Evolutionary conservation across 73 alveolate genomes (phyloP), one percentile per base, ranked within the genome.

Genomic region (Paramecium biaurelia): DNA sequence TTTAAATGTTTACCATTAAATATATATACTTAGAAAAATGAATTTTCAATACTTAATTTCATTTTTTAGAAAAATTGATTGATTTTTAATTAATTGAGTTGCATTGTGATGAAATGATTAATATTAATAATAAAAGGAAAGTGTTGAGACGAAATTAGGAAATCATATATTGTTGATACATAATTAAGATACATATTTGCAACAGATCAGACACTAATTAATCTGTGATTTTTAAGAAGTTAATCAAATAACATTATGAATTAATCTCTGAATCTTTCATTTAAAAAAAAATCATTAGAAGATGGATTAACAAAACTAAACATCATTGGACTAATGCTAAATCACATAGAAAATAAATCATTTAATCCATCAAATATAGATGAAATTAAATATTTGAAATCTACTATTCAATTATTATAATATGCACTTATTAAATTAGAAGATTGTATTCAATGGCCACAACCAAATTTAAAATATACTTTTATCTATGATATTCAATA

Each of bases 401-500:
- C 93, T 82, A 93, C 97, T 12, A 41, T 97, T 15, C 89, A 95
- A 79, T 76, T 96, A 92, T 35, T 94, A 8, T 68, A 93, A 70
- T 93, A 94, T 37, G 59, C 85, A 79, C 99, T 98, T 1, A 82
- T 56, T 57, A 85, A 92, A 21, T 97, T 95, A 84, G 92, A 93
- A 14, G 99, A 95, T 76, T 97, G 99, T 63, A 89, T 97, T 15
- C 58, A 70, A 53, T 88, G 93, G 98, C 99, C 0, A 95, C 97
- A 85, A 92, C 85, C 30, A 96, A 95, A 93, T 97, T 94, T 94
- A 88, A 97, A 3, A 56, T 6, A 1, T 56, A 56, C 70, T 56
- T 56, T n/a, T 56, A 56, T 56, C 5, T 6, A 56, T 56, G 70
- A 56, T 56, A 56, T 56, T 6, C 3, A 56, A 23, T 23, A 56